A percentile compares a stretch with the other conserved stretches of the same genome.
phyloP scores from a whole-genome alignment of 1,139 yeast genomes.

The Magnusiomyces sp. region DNA sequence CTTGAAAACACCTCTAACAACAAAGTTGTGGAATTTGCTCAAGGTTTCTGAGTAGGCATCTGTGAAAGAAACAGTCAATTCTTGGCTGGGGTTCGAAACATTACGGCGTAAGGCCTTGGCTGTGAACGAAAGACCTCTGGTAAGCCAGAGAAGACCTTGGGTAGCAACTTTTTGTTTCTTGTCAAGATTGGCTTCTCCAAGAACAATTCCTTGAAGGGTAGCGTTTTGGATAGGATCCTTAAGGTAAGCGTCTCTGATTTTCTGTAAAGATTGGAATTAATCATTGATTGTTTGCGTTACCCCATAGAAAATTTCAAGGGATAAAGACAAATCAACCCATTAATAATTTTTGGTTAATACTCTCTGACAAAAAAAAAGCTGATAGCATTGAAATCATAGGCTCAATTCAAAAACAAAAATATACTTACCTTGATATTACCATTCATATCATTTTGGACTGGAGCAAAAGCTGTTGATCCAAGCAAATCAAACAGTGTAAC shows the following conservation, averaged over 20 bases:
- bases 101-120: constrained; percentile 82
- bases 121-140: constrained; percentile 75
- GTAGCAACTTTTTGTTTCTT: constrained; percentile 72
- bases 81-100: constrained; percentile 49
- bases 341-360: no score
- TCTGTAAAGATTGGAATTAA: constrained; percentile 25
- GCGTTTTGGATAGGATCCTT: no score
- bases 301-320: no score
- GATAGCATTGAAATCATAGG: no score
- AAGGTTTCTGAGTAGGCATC: constrained; percentile 75
- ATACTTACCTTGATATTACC: constrained; percentile 55
- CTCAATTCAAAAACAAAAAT: no score
- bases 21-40: constrained; percentile 71
- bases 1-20: constrained; percentile 79
- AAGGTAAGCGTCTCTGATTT: constrained; percentile 43
- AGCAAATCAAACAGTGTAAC: constrained; percentile 75
- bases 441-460: constrained; percentile 81
- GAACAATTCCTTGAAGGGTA: constrained; percentile 70
- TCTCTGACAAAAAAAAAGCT: no score
- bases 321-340: no score
- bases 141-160: constrained; percentile 84
- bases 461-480: constrained; percentile 77
- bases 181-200: constrained; percentile 49
- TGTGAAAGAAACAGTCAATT: constrained; percentile 70
- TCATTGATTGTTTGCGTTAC: no score